phyloP scores from a whole-genome alignment of 2,329 filamentous ascomycete genomes.

The Pseudocercospora cruenta region DNA sequence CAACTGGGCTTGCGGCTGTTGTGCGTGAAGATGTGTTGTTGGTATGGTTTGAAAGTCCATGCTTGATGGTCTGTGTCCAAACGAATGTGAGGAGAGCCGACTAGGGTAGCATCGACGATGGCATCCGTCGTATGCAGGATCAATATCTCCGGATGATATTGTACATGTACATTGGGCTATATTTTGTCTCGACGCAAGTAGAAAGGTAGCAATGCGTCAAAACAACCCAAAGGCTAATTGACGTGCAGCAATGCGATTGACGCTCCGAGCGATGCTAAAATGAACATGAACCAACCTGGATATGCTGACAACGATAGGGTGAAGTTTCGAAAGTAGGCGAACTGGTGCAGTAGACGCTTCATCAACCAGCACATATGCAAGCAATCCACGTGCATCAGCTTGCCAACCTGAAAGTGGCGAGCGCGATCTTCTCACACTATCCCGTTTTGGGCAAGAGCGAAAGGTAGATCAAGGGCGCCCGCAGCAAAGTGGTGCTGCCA shows the following conservation, averaged over 20 bases:
- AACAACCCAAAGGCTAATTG: conserved; percentile 8
- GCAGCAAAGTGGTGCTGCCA: neutral
- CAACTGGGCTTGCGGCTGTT: conserved; percentile 12
- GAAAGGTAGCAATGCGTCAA: neutral
- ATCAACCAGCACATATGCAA: neutral
- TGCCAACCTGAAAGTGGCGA: conserved; percentile 7
- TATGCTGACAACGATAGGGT: conserved; percentile 1
- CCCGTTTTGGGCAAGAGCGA: neutral
- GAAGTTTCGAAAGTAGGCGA: neutral
- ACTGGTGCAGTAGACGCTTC: neutral
- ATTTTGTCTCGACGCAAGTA: neutral
- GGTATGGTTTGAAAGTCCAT: conserved; percentile 17
- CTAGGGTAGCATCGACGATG: conserved; percentile 1
- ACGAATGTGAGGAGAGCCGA: neutral
- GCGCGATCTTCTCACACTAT: neutral
- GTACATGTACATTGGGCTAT: conserved; percentile 1
- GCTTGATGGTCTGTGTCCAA: conserved; percentile 7
- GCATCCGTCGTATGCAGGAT: conserved; percentile 10
- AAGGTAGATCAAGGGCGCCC: neutral
- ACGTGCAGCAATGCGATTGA: conserved; percentile 17
- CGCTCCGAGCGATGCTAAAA: neutral
- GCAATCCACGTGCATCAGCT: conserved; percentile 9
- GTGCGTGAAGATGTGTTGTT: conserved; percentile 5
- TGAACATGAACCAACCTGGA: neutral
- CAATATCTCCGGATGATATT: conserved; percentile 9